Evolutionary conservation across 208 protist genomes (phyloP), one percentile per base, ranked within the genome.

Genomic region (Crithidia expoeki): DNA sequence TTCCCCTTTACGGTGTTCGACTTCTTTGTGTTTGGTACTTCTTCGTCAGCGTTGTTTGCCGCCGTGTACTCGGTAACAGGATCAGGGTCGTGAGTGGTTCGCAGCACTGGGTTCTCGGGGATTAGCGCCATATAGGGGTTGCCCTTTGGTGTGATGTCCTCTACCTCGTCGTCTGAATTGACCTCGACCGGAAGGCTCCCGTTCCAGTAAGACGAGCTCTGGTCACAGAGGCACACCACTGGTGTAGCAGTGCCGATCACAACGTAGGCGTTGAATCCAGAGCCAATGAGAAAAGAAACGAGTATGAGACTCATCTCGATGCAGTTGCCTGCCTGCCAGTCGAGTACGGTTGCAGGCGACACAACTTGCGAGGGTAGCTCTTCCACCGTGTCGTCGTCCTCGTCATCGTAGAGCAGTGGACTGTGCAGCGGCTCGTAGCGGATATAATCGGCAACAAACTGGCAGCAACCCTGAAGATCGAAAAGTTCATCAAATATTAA

Each of bases 181-280:
- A 63, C 28, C 61, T 95, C 88, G 9, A 65, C 61, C 19, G 82
- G 84, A 19, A 96, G 68, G 16, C 51, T 59, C 21, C 84, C 79
- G 17, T 74, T 64, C 85, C 87, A 96, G 30, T 67, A 30, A 3
- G 76, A 53, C 19, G 71, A 34, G 4, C 68, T 87, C 42, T 91
- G 84, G 61, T 97, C 85, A 53, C 96, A 96, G n/a, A 89, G 33
- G 66, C 85, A 94, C 36, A 96, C 79, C 28, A 78, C 71, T 27
- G 58, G 58, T 19, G 58, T 62, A 1, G 96, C 96, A 56, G 94
- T 96, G 11, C 96, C 96, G 50, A 94, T 66, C 2, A 97, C 94
- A 11, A 97, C 91, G 56, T 96, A 96, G 7, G 88, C 91, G 58
- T 97, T 93, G 79, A 94, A 98, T n/a, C 94, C 94, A 12, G 78